Conservation (phyloP, 2,329 filamentous ascomycete genomes). For the Paradendryphiella salina region DNA sequence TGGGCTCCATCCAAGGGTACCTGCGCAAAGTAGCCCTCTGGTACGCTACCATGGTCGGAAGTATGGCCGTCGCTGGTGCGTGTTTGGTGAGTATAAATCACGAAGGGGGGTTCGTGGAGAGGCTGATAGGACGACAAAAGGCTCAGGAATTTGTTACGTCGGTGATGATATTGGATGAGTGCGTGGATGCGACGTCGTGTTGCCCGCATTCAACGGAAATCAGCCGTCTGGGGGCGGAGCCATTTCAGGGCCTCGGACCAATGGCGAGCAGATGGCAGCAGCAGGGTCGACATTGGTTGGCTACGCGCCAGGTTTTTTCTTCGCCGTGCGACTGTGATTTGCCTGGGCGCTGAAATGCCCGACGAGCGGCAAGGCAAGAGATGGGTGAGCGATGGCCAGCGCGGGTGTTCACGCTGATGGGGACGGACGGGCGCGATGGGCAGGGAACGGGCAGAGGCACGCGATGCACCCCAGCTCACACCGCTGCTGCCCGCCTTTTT, state of each 20-base stretch:
- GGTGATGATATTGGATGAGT: background rate
- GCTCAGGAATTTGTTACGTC: background rate
- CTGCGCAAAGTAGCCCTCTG: background rate
- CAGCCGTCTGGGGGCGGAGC: conserved; percentile 19
- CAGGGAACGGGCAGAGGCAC: conserved; percentile 4
- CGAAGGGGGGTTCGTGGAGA: background rate
- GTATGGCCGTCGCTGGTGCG: background rate
- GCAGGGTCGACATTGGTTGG: conserved; percentile 33
- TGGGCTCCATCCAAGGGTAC: conserved; percentile 12
- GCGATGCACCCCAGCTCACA: conserved; percentile 17
- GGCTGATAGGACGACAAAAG: background rate
- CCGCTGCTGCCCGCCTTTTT: conserved; percentile 14
- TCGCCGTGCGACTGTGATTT: conserved; percentile 38
- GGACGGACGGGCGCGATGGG: conserved; percentile 1
- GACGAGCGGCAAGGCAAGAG: background rate
- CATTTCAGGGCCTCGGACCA: conserved; percentile 27
- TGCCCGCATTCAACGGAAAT: background rate
- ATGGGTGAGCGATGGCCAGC: background rate
- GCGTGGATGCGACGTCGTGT: background rate
- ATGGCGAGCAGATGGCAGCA: conserved; percentile 15
- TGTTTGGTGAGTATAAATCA: background rate
- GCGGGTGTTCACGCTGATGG: background rate
- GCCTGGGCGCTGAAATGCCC: conserved; percentile 25
- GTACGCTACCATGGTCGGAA: background rate
- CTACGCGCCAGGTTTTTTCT: conserved; percentile 33